Evolutionary conservation across 2,329 filamentous ascomycete genomes (phyloP), one percentile per base, ranked within the genome.

Genomic region (Neofusicoccum umdonicola): DNA sequence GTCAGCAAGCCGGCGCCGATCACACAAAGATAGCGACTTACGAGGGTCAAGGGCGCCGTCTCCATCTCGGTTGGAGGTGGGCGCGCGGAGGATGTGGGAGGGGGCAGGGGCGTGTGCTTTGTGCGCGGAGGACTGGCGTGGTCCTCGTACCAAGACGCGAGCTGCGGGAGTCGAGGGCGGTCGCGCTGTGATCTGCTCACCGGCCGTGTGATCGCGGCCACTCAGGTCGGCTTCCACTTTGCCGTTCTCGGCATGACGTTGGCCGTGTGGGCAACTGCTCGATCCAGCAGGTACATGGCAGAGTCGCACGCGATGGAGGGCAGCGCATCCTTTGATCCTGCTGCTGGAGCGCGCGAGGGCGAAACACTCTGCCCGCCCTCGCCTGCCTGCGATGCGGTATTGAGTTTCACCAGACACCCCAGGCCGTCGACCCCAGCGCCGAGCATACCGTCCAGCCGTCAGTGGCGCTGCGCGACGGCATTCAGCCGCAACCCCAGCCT

Each of bases 21-120:
- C 63, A 68, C 74, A 65, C 81, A 89, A 88, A 80, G 31, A 47
- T 17, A 60, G 56, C 11, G 27, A 60, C 51, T 5, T 57, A 64
- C 62, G n/a, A 89, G 82, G 71, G 85, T 88, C 69, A 93, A 78
- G 48, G 89, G 85, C 64, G 90, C 86, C 35, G 85, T 82, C 74
- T 93, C 90, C 90, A 93, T 92, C 58, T 52, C 66, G 63, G 31
- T 19, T 37, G 31, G 27, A 17, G n/a, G 45, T 47, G 44, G 41
- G 7, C 12, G 57, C 27, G 27, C 27, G 27, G 37, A 27, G 44
- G 13, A 13, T 44, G 41, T 15, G 22, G 31, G 31, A 31, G 45
- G 35, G 57, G 47, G 45, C 31, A 13, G 45, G 47, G 13, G 58
- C 47, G 58, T 6, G 34, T 41, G 58, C 58, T 51, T 31, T 41